These are phyloP conservation scores for Ophiobolus disseminans DNA, from an alignment of 2,329 filamentous ascomycete genomes.

Conservation along the genomic window DNA sequence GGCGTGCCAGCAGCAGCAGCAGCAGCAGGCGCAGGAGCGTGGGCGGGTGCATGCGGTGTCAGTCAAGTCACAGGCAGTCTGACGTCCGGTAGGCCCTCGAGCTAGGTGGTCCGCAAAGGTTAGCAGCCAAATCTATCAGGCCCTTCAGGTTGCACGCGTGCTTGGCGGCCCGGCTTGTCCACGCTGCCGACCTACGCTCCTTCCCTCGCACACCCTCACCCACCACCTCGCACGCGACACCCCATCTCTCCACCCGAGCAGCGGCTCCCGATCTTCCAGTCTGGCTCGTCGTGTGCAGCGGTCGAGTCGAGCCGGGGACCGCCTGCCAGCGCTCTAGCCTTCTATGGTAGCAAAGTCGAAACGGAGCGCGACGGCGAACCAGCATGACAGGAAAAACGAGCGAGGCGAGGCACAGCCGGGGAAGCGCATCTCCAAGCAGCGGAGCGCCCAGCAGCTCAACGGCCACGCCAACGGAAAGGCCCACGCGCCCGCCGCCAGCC, in stretches of 20 bases:
- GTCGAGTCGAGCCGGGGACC: constrained; percentile 50
- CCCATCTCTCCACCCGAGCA: constrained; percentile 29
- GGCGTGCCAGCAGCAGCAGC: neutral
- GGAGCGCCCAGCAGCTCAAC: constrained; percentile 55
- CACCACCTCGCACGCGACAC: constrained; percentile 26
- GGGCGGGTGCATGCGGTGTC: too few relatives aligned
- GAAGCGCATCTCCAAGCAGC: constrained; percentile 66
- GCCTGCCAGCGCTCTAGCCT: constrained; percentile 39
- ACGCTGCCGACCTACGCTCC: too few relatives aligned
- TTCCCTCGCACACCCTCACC: constrained; percentile 17
- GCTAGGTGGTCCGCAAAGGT: too few relatives aligned
- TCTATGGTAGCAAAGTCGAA: constrained; percentile 59
- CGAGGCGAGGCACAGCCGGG: constrained; percentile 83
- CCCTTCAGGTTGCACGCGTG: too few relatives aligned
- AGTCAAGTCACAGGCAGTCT: too few relatives aligned
- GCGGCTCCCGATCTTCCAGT: constrained; percentile 51
- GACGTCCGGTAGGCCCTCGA: neutral
- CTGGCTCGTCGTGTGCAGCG: constrained; percentile 54
- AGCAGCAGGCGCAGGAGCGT: neutral
- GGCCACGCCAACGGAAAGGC: constrained; percentile 51
- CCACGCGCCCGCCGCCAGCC: constrained; percentile 49
- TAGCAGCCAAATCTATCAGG: neutral
- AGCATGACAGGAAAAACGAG: constrained; percentile 72
- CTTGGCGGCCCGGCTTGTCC: too few relatives aligned
- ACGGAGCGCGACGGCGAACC: constrained; percentile 54